phyloP scores from a whole-genome alignment of 768 basidiomycete species.

The Agaricus bisporus region DNA sequence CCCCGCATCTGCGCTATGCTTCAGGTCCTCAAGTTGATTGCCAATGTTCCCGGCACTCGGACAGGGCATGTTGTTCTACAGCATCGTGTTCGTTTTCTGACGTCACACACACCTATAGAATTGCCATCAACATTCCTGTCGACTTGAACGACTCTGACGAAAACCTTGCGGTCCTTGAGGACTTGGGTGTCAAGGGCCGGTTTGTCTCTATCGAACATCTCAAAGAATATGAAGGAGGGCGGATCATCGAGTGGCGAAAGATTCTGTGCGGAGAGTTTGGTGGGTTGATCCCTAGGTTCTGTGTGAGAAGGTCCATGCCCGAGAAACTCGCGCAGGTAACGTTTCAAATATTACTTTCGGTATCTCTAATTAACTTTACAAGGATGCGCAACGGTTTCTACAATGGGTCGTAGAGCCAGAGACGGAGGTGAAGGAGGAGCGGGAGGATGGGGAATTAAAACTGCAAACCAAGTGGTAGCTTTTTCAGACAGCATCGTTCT shows the following conservation, averaged over 20 bases:
- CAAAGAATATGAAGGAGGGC: conserved; percentile 41
- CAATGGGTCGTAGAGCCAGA: conserved; percentile 3
- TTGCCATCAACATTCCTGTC: conserved; percentile 47
- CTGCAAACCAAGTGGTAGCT: conserved; percentile 5
- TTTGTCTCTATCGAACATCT: conserved; percentile 53
- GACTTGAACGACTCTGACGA: conserved; percentile 37
- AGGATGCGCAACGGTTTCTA: conserved; percentile 10
- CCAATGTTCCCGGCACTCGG: conserved; percentile 15
- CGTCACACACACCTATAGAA: conserved; percentile 17
- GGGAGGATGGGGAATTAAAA: conserved; percentile 11
- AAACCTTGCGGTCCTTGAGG: conserved; percentile 46
- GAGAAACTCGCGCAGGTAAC: conserved; percentile 43
- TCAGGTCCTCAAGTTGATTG: conserved; percentile 3
- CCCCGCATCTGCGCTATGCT: conserved; percentile 55
- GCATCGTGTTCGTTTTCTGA: not conserved
- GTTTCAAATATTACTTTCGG: too few species aligned
- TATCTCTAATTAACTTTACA: too few species aligned
- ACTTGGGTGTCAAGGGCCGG: conserved; percentile 47
- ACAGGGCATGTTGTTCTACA: conserved; percentile 40
- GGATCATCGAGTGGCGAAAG: conserved; percentile 53
- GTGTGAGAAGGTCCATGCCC: conserved; percentile 40
- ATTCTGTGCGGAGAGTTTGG: conserved; percentile 52
- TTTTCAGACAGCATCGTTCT: conserved; percentile 55
- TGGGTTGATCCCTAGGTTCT: conserved; percentile 45
- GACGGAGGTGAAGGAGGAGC: not conserved